Percentiles rank a stretch among this genome's conserved stretches.
Conservation (phyloP, 2,329 filamentous ascomycete genomes). For the Calcarisporium arbuscula region DNA sequence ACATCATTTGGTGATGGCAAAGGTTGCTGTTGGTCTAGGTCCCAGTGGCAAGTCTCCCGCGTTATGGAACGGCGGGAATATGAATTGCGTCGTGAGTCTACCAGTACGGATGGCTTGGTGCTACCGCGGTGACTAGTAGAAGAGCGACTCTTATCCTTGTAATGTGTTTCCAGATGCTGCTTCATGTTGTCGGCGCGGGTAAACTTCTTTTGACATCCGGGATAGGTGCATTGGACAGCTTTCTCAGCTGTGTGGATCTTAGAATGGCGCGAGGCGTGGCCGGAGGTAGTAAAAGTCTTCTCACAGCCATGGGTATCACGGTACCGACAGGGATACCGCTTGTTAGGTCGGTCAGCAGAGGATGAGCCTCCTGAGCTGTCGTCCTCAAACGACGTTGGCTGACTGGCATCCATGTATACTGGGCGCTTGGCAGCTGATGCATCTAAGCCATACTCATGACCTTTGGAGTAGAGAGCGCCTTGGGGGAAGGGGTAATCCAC, state of each 20-base stretch:
- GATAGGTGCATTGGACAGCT: constrained; percentile 60
- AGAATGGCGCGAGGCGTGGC: constrained; percentile 77
- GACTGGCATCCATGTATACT: constrained; percentile 35
- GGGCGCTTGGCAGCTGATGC: constrained; percentile 31
- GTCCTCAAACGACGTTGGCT: constrained; percentile 45
- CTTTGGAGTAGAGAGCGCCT: constrained; percentile 32
- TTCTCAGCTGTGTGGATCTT: constrained; percentile 82
- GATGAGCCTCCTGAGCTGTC: constrained; percentile 37
- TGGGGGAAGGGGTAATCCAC: constrained; percentile 34
- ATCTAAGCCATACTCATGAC: constrained; percentile 26
- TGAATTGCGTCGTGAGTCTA: constrained; percentile 26
- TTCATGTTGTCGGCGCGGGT: constrained; percentile 84
- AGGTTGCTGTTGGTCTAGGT: constrained; percentile 24
- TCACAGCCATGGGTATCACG: constrained; percentile 65
- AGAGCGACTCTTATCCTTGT: constrained; percentile 51
- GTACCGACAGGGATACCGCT: constrained; percentile 69
- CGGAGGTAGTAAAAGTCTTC: constrained; percentile 78
- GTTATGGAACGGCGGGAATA: too few species aligned
- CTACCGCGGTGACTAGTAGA: constrained; percentile 27
- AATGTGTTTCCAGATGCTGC: constrained; percentile 74
- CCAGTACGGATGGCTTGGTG: constrained; percentile 25
- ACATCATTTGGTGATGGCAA: constrained; percentile 30
- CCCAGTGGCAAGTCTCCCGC: not conserved
- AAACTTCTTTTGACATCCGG: constrained; percentile 72
- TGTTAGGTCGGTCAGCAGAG: constrained; percentile 43